Base-by-base conservation (phyloP, 352 stramenopile species). In the Aphanomyces astaci region DNA sequence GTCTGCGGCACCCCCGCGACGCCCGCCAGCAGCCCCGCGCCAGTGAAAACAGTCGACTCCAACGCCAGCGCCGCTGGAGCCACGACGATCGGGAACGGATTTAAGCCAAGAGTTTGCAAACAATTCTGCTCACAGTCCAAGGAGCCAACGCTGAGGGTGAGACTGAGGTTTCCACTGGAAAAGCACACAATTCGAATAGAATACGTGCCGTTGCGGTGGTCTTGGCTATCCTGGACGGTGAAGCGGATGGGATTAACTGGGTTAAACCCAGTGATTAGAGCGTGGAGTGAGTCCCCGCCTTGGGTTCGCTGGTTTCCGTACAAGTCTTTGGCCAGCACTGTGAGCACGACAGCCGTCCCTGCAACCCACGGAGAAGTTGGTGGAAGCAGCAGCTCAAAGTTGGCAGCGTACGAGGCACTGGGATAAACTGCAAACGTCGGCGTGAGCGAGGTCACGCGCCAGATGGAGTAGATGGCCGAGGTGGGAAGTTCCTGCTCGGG, bases 381-480 rank as follows among this genome's bases (percentile, higher is more conserved):
- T 9, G 28, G 19, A 2, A 19, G 22, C 27, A 19, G 33, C 10
- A 66, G 22, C 15, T 25, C 13, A 51, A 84, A 87, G 2, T 71
- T 73, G 3, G 75, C 72, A 27, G 76, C 63, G 24, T 72, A 46
- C 15, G 78, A 53, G 24, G 15, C 28, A 2, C 64, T 71, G 19
- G 80, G 80, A 3, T 77, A 66, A 39, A 87, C 70, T 56, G 78
- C 53, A 17, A 87, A 71, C 11, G 66, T 36, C 15, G 82, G 81
- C 0, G 87, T 71, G 51, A 88, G 85, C 48, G 87, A 86, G 7
- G 77, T 67, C 13, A 90, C 80, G 19, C 52, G 59, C 78, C 82
- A 88, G 0, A 68, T 76, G 19, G 82, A 86, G 55, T 81, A 88
- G 3, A 88, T 64, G 3, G 70, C 70, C 36, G 54, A 75, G 1